These are phyloP conservation scores for Ceratocystis alfenasii DNA, from an alignment of 2,329 filamentous ascomycete species.

Conservation along the genomic window DNA sequence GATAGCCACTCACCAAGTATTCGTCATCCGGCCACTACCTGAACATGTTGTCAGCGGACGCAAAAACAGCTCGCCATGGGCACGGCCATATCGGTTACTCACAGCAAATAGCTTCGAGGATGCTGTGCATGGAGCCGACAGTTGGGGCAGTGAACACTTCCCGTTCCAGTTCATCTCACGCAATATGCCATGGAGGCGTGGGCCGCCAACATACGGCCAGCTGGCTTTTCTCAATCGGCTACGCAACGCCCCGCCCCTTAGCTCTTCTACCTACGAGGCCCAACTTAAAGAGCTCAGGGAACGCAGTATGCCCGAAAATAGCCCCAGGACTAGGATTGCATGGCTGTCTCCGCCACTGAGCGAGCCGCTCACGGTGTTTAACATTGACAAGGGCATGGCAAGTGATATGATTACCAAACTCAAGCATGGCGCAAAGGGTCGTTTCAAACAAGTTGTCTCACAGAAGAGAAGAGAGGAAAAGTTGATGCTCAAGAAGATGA, in stretches of 20 bases:
- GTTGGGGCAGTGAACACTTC: conserved; percentile 55
- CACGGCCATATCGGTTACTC: conserved; percentile 56
- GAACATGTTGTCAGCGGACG: not conserved
- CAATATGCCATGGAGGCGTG: conserved; percentile 56
- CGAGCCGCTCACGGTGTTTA: conserved; percentile 40
- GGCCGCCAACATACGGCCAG: conserved; percentile 52
- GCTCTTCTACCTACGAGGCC: conserved; percentile 26
- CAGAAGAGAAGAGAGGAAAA: conserved; percentile 39
- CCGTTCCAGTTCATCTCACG: conserved; percentile 55
- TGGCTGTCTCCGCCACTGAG: not conserved
- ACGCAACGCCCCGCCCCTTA: conserved; percentile 33
- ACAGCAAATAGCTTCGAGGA: conserved; percentile 54
- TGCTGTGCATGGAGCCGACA: conserved; percentile 77
- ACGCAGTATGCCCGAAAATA: not conserved
- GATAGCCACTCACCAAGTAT: not conserved
- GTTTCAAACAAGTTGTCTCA: conserved; percentile 42
- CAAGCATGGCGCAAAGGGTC: conserved; percentile 64
- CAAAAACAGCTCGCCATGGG: conserved; percentile 23
- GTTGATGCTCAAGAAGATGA: conserved; percentile 29
- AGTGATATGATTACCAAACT: conserved; percentile 87
- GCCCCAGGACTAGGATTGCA: not conserved
- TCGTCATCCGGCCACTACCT: not conserved
- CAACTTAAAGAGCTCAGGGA: conserved; percentile 38
- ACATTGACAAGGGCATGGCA: conserved; percentile 68
- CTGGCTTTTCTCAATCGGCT: conserved; percentile 59